Evolutionary conservation across 75 land plant genomes (phyloP), one percentile per base, ranked within the genome.

Genomic region (Azolla pinnata): DNA sequence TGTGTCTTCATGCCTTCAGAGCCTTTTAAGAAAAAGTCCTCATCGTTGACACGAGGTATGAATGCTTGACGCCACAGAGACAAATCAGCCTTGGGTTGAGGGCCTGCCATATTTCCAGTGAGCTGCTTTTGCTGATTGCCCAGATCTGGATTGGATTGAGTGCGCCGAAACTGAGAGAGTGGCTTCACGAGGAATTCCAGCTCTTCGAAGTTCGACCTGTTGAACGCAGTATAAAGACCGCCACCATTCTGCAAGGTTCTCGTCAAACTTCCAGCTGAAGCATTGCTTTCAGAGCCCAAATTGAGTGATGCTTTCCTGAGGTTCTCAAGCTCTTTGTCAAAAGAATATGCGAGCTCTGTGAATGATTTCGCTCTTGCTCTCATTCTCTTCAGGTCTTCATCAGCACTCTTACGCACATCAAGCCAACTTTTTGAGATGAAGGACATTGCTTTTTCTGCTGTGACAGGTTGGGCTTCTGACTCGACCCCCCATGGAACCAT

Each of bases 251-350:
- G 2, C 7, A 52, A 52, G 14, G 54, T 2, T 12, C 54, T 27
- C 4, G 27, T 4, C 5, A 52, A 52, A 27, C 54, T 52, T 3
- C 29, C 29, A n/a, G n/a, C n/a, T 19, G 54, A 52, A 29, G 10
- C 27, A 14, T 29, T 26, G 24, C 54, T 52, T 2, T 25, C 54
- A 23, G 54, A 23, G 2, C 29, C 54, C 2, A 52, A 2, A 3
- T 52, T 52, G 24, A 52, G 54, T 3, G 54, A 52, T 25, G 28
- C 54, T 24, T 52, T 52, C 28, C 54, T 52, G 56, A 82, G 71
- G 25, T 88, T 82, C 79, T 85, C 98, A 66, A 85, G 60, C 68
- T 93, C 90, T 35, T 70, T 64, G 64, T 93, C 90, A 59, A 87
- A 66, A 2, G 88, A 61, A 10, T 67, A 62, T 58, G 98, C 96